Conservation (phyloP, 805 yeast species). For the Metschnikowia proteae region DNA sequence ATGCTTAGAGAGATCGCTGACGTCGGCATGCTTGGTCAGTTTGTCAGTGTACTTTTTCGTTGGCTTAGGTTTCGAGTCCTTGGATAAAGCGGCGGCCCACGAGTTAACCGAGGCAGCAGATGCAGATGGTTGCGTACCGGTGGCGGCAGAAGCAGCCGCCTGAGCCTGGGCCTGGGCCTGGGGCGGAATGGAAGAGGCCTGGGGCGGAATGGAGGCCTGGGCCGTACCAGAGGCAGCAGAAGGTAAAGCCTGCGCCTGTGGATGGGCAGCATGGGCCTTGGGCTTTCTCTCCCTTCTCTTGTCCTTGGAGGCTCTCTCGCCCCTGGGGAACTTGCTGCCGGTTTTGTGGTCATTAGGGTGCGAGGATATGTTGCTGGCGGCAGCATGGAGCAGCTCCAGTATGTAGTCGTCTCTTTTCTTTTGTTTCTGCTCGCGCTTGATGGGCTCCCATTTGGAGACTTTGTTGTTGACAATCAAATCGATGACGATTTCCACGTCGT, state of each 20-base stretch:
- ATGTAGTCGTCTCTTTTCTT: constrained; percentile 34
- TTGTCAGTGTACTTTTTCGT: constrained; percentile 13
- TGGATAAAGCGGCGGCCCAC: constrained; percentile 44
- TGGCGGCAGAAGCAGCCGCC: constrained; percentile 18
- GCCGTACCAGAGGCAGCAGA: constrained; percentile 16
- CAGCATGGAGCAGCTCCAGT: constrained; percentile 6
- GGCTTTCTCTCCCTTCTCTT: constrained; percentile 15
- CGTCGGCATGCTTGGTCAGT: constrained; percentile 5
- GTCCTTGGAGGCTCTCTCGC: constrained; percentile 16
- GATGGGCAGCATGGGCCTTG: constrained; percentile 2
- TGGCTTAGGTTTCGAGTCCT: constrained; percentile 30
- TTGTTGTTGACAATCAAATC: constrained; percentile 88
- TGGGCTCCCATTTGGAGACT: constrained; percentile 92
- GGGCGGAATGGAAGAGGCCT: constrained; percentile 10
- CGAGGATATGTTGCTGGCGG: constrained; percentile 7
- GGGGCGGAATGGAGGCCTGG: constrained; percentile 11
- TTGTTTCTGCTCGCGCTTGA: constrained; percentile 59
- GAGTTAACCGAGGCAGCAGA: constrained; percentile 24
- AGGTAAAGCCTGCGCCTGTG: constrained; percentile 1
- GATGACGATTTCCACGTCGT: constrained; percentile 74
- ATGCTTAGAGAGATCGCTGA: constrained; percentile 6
- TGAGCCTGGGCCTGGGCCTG: constrained; percentile 5
- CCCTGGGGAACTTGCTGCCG: constrained; percentile 3
- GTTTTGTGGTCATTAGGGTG: constrained; percentile 5
- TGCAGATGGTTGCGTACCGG: constrained; percentile 11